Conservation (phyloP, 1,139 yeast species). For the Lodderomyces pseudojiufengensis region DNA sequence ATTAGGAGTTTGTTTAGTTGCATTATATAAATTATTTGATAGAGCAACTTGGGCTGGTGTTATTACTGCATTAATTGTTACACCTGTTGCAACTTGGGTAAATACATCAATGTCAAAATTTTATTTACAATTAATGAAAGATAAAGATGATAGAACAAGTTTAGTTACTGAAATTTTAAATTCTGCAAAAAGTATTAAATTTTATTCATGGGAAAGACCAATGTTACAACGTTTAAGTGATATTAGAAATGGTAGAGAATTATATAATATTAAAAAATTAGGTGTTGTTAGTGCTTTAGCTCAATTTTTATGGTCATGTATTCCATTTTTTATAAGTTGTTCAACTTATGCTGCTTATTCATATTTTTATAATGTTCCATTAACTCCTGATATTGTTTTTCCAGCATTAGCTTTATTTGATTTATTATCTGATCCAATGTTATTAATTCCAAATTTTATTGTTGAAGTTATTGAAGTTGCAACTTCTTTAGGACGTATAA, state of each 20-base stretch:
- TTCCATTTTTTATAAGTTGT: conserved; percentile 36
- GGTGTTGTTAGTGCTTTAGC: conserved; percentile 32
- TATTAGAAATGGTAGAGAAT: conserved; percentile 37
- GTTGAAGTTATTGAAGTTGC: conserved; percentile 28
- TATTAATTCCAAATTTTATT: conserved; percentile 30
- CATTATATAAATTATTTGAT: conserved; percentile 30
- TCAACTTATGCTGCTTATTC: conserved; percentile 30
- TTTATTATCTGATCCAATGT: conserved; percentile 33
- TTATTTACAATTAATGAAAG: conserved; percentile 25
- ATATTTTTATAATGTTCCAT: conserved; percentile 20
- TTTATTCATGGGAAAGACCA: conserved; percentile 41
- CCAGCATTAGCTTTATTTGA: conserved; percentile 39
- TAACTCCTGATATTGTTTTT: conserved; percentile 37
- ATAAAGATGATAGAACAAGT: conserved; percentile 36
- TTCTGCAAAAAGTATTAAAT: conserved; percentile 38
- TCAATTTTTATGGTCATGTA: conserved; percentile 34
- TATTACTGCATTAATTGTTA: conserved; percentile 27
- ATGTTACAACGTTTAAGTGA: conserved; percentile 32
- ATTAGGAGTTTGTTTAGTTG: conserved; percentile 24
- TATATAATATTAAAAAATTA: conserved; percentile 24
- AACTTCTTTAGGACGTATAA: conserved; percentile 33
- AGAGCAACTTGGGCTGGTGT: conserved; percentile 36
- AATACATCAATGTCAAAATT: conserved; percentile 26
- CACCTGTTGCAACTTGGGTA: conserved; percentile 32
- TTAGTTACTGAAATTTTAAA: conserved; percentile 38